Evolutionary conservation across 768 basidiomycete species (phyloP).

Genomic region (Pholiota molesta): DNA sequence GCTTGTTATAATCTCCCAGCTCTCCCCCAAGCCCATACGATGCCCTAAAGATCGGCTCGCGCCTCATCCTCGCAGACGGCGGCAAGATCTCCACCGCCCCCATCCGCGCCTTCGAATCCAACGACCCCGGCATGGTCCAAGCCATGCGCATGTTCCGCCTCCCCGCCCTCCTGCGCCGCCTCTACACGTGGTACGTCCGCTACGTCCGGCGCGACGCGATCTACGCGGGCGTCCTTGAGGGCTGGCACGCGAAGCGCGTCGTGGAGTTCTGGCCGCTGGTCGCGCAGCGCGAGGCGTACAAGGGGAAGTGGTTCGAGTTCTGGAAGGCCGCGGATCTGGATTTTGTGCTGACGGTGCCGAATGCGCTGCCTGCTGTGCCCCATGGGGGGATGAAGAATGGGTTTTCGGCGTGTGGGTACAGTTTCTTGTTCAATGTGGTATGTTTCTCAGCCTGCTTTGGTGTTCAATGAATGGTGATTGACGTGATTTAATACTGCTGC

Average conservation of each 20-base stretch:
- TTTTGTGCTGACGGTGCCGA: slow-evolving; percentile 61
- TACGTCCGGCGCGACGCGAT: slow-evolving; percentile 53
- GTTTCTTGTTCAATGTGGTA: slow-evolving; percentile 65
- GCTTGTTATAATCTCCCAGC: slow-evolving; percentile 21
- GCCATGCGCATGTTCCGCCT: slow-evolving; percentile 43
- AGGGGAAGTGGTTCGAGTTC: slow-evolving; percentile 44
- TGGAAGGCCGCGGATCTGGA: slow-evolving; percentile 49
- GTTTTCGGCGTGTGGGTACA: slow-evolving; percentile 58
- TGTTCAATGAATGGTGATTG: not conserved
- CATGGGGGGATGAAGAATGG: slow-evolving; percentile 55
- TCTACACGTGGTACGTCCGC: slow-evolving; percentile 55
- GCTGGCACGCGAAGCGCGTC: slow-evolving; percentile 45
- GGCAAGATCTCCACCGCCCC: slow-evolving; percentile 40
- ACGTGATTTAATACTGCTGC: not conserved
- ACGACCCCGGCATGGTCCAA: slow-evolving; percentile 49
- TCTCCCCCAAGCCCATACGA: slow-evolving; percentile 52
- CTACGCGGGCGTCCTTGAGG: slow-evolving; percentile 56
- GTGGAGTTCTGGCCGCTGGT: slow-evolving; percentile 51
- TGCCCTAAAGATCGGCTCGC: slow-evolving; percentile 53
- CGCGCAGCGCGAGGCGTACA: slow-evolving; percentile 47
- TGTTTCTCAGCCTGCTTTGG: slow-evolving; percentile 16
- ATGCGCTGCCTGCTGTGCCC: slow-evolving; percentile 57
- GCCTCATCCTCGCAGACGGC: slow-evolving; percentile 54
- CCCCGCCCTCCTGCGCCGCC: slow-evolving; percentile 46
- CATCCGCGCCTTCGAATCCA: slow-evolving; percentile 43